A percentile compares a stretch with the other conserved stretches of the same genome.
phyloP scores from a whole-genome alignment of 2,329 filamentous ascomycete genomes.

The Talaromyces islandicus region DNA sequence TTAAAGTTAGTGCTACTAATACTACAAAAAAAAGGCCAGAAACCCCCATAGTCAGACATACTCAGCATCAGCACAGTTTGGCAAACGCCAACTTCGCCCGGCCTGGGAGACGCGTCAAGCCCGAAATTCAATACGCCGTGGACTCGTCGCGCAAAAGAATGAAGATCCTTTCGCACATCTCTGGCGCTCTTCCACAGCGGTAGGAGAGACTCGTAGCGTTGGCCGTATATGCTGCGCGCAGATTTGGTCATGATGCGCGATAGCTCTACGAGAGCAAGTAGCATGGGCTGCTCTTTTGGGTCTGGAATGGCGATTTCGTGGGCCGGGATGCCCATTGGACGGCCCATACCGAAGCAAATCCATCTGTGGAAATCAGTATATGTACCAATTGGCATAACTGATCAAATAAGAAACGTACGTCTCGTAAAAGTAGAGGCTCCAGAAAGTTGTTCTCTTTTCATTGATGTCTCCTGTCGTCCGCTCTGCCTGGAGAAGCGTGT shows the following conservation, averaged over 20 bases:
- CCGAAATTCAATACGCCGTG: constrained; percentile 25
- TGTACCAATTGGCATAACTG: background rate
- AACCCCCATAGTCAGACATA: constrained; percentile 17
- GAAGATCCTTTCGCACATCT: constrained; percentile 27
- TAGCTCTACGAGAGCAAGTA: constrained; percentile 30
- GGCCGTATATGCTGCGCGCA: constrained; percentile 36
- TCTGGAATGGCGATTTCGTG: constrained; percentile 32
- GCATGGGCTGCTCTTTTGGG: constrained; percentile 32
- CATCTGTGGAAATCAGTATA: constrained; percentile 24
- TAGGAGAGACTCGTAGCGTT: constrained; percentile 33
- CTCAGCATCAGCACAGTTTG: constrained; percentile 37
- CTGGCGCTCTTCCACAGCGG: constrained; percentile 32
- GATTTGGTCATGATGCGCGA: constrained; percentile 38
- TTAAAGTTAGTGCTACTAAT: background rate
- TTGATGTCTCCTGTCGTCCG: constrained; percentile 29
- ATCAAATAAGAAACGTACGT: constrained; percentile 24
- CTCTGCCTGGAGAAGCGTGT: constrained; percentile 24
- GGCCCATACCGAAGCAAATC: constrained; percentile 39
- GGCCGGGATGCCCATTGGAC: constrained; percentile 35
- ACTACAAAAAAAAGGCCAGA: background rate
- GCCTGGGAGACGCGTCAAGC: constrained; percentile 30
- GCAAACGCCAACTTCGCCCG: constrained; percentile 33
- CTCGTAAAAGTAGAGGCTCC: constrained; percentile 40
- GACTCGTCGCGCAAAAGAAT: constrained; percentile 20
- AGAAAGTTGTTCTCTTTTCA: constrained; percentile 34